Base-by-base conservation (phyloP, 805 yeast species). In the Myxozyma melibiosi region DNA sequence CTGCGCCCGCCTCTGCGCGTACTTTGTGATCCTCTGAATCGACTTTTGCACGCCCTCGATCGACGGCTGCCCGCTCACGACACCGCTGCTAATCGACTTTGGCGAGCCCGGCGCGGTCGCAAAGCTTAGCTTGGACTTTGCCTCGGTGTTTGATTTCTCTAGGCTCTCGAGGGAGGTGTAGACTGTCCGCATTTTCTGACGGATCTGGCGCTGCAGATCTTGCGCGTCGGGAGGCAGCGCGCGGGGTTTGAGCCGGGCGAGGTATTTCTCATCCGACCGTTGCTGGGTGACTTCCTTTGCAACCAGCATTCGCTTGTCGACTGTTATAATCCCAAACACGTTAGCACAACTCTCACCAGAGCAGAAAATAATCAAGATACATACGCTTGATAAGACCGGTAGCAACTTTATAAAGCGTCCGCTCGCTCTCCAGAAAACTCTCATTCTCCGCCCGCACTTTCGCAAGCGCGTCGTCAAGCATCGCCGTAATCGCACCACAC, bases 21-120 rank as follows among this genome's bases (percentile, higher is more conserved):
- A 49, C 35, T 43, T 39, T 18, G 59, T 53, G 38, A 60, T 56
- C 30, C 53, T 37, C 39, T 46, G 58, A 22, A 60, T 51, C 35
- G 64, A 51, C 31, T 52, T 41, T 11, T 51, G 46, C n/a, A 60
- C 44, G n/a, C 55, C 55, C 5, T 57, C 62, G 18, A 57, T 28
- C 35, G 64, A 56, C 14, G 49, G 40, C 25, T 44, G 50, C 44
- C 22, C 22, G 27, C 13, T 37, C 34, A 6, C 48, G 8, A n/a
- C 34, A 28, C 37, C 37, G 25, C 13, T 13, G n/a, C 20, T 14
- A 43, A 5, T 25, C 16, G 48, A 7, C 44, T 24, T 14, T n/a
- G 2, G 33, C 4, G 33, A 14, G 4, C 41, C 40, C 4, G 50
- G 22, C 7, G 50, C 22, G n/a, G 35, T 14, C 22, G 27, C 16